Conservation (phyloP, 495 filamentous ascomycete genomes). For the Podospora didyma region DNA sequence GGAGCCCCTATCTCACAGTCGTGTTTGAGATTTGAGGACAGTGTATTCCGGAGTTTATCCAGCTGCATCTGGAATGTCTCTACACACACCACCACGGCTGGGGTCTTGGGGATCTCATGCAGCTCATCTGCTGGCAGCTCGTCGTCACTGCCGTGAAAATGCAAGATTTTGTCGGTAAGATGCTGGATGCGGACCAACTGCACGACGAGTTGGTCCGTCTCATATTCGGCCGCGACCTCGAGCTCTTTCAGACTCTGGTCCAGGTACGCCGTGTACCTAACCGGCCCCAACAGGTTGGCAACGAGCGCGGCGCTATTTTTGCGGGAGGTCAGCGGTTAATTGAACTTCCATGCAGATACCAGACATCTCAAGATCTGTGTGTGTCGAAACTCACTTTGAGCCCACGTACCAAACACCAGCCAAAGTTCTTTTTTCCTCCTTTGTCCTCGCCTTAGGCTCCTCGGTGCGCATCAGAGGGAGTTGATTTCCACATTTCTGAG, state of each 20-base stretch:
- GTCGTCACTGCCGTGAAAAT: constrained; percentile 20
- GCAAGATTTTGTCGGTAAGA: constrained; percentile 34
- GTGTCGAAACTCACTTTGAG: constrained; percentile 26
- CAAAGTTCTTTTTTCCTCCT: constrained; percentile 33
- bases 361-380: background rate
- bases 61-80: constrained; percentile 29
- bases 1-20: constrained; percentile 7
- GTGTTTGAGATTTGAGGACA: background rate
- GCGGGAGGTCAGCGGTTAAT: background rate
- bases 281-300: constrained; percentile 27
- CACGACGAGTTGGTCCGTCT: constrained; percentile 29
- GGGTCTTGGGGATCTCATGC: no score
- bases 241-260: constrained; percentile 34
- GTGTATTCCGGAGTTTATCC: constrained; percentile 15
- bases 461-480: constrained; percentile 17
- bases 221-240: constrained; percentile 26
- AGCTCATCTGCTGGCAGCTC: constrained; percentile 7
- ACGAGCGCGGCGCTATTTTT: constrained; percentile 15
- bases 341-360: no score
- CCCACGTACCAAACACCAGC: constrained; percentile 39
- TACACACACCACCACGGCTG: constrained; percentile 20
- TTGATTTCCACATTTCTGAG: constrained; percentile 16
- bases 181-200: constrained; percentile 34
- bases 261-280: constrained; percentile 30
- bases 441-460: constrained; percentile 14